These are phyloP conservation scores for Candida ipomoeae DNA, from an alignment of 805 yeast species.

Conservation along the genomic window DNA sequence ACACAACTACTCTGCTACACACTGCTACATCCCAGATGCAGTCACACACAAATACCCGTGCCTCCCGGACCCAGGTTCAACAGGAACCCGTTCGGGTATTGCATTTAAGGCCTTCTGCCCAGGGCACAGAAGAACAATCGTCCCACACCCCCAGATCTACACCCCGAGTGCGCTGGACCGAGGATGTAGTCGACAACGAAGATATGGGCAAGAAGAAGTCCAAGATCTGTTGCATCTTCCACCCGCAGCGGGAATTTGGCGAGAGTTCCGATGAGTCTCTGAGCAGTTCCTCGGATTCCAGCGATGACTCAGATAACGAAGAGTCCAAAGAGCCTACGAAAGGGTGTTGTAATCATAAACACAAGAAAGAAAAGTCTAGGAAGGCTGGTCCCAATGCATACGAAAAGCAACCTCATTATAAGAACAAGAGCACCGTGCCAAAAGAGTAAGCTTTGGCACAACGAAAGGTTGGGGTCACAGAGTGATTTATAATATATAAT, in stretches of 20 bases:
- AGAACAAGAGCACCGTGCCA: conserved; percentile 15
- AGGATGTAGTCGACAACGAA: conserved; percentile 87
- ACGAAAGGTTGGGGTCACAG: background rate
- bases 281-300: conserved; percentile 18
- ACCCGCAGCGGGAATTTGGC: conserved; percentile 65
- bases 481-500: background rate
- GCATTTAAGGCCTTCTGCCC: conserved; percentile 16
- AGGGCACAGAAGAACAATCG: conserved; percentile 6
- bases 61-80: background rate
- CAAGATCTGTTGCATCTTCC: conserved; percentile 84
- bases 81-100: conserved; percentile 7
- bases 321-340: background rate
- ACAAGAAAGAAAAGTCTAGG: conserved; percentile 22
- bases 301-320: conserved; percentile 28
- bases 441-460: background rate
- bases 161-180: conserved; percentile 74
- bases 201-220: conserved; percentile 83
- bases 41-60: background rate
- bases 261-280: conserved; percentile 30
- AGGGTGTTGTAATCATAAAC: conserved; percentile 3
- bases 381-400: conserved; percentile 71
- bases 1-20: background rate
- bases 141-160: conserved; percentile 23
- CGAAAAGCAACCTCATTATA: conserved; percentile 69
- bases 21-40: background rate